A percentile compares a stretch with the other conserved stretches of the same genome.
Conservation (phyloP, 2,329 filamentous ascomycete genomes). For the Sporothrix phasma region DNA sequence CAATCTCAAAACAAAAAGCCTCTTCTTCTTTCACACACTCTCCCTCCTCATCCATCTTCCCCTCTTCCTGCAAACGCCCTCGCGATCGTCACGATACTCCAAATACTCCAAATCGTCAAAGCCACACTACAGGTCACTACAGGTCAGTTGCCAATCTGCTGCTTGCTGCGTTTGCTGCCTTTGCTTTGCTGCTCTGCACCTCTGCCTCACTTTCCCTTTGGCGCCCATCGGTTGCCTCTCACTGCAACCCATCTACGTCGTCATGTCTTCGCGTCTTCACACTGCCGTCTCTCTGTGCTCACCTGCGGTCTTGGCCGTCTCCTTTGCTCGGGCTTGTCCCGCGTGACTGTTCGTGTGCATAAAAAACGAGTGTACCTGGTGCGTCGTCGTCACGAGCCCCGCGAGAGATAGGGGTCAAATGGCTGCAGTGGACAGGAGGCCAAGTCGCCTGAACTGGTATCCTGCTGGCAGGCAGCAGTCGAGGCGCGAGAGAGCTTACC, state of each 20-base stretch:
- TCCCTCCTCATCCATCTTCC: background rate
- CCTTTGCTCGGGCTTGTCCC: background rate
- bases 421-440: background rate
- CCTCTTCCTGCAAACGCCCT: background rate
- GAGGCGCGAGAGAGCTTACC: too few relatives aligned
- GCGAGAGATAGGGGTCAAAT: background rate
- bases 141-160: background rate
- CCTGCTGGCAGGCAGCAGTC: conserved; percentile 1
- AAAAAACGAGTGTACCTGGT: background rate
- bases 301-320: background rate
- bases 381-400: conserved; percentile 12
- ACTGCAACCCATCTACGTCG: background rate
- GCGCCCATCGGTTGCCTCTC: background rate
- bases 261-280: too few relatives aligned
- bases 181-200: background rate
- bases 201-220: background rate
- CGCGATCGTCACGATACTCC: background rate
- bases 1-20: conserved; percentile 1
- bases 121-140: background rate
- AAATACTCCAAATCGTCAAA: background rate
- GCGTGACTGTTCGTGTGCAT: conserved; percentile 7
- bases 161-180: background rate
- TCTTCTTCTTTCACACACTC: background rate
- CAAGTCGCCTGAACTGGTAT: background rate
- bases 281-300: background rate